Conservation (phyloP, 257 asterid species). For the Solanum etuberosum region DNA sequence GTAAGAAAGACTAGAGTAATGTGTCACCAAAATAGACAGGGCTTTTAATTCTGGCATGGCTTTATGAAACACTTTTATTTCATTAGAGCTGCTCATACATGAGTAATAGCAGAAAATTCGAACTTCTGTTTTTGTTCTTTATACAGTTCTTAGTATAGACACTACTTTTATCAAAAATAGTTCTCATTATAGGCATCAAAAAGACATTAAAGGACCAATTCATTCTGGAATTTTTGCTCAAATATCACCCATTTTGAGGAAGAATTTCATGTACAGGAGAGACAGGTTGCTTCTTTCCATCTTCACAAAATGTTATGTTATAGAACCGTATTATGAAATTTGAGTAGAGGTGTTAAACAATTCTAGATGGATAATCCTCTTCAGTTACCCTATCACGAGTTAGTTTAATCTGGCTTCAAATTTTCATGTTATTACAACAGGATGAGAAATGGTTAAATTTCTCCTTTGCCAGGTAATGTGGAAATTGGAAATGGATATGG, state of each 20-base stretch:
- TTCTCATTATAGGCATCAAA: not conserved
- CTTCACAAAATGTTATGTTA: not conserved
- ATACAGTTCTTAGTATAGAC: not conserved
- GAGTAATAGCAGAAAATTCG: not conserved
- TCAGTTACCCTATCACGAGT: not conserved
- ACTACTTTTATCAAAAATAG: not conserved
- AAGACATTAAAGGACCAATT: not conserved
- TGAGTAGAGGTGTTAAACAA: not conserved
- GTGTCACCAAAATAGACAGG: not conserved
- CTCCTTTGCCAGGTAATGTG: slow-evolving; percentile 42
- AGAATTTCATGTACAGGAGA: not conserved
- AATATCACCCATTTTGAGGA: not conserved
- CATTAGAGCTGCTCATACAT: not conserved
- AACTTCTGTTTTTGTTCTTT: not conserved
- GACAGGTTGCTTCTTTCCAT: not conserved
- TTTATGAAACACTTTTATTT: not conserved
- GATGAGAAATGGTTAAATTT: not conserved
- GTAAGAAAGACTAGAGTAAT: not conserved
- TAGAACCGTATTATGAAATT: not conserved
- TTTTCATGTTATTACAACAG: not conserved
- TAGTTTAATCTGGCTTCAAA: not conserved
- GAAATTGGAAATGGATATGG: slow-evolving; percentile 99
- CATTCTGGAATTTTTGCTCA: not conserved
- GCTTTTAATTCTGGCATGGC: not conserved
- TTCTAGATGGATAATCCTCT: not conserved